phyloP scores from a whole-genome alignment of 164 flowering plant genomes.

The Platanus orientalis region DNA sequence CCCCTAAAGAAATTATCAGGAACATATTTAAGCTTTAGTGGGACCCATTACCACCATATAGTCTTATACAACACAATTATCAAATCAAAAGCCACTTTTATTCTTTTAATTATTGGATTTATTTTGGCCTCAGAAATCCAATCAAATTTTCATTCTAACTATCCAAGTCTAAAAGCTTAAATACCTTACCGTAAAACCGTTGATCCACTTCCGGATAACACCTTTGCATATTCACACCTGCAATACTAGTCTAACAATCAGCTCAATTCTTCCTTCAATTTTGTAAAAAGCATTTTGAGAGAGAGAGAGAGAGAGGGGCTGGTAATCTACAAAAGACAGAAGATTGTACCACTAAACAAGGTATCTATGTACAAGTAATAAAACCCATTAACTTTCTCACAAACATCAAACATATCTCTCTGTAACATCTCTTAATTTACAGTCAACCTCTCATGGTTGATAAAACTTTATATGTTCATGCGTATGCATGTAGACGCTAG shows the following conservation, averaged over 20 bases:
- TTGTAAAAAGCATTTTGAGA: background rate
- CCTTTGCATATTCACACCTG: conserved; percentile 2
- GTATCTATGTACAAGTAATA: background rate
- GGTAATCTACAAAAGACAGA: background rate
- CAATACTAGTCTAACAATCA: background rate
- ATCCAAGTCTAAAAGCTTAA: background rate
- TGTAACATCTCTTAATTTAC: conserved; percentile 5
- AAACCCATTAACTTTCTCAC: background rate
- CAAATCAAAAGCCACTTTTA: background rate
- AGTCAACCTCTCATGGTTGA: background rate
- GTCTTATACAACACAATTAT: background rate
- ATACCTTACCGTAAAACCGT: background rate
- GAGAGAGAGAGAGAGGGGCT: background rate
- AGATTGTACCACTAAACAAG: background rate
- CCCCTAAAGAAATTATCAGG: background rate
- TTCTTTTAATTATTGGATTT: background rate
- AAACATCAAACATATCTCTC: background rate
- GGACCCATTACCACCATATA: background rate
- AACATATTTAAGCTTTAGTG: background rate
- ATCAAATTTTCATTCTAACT: background rate
- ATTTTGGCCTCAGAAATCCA: background rate
- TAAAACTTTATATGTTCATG: background rate
- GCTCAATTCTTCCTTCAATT: background rate
- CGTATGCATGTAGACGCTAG: conserved; percentile 1
- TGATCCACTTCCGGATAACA: background rate